These are phyloP conservation scores for Lonicera japonica DNA, from an alignment of 129 eudicot species.

Conservation along the genomic window DNA sequence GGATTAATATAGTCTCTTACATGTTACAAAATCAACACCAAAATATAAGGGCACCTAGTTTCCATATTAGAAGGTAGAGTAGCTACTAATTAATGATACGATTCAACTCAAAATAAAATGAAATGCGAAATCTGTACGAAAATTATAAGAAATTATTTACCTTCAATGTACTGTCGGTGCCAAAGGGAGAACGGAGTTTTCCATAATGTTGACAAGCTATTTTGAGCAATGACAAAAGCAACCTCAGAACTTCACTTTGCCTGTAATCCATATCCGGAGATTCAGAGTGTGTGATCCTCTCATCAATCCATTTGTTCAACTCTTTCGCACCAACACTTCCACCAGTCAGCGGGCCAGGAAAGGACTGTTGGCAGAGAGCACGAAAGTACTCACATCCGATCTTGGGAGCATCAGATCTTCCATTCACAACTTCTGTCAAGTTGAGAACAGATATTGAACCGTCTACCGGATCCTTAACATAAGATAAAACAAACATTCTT, in stretches of 20 bases:
- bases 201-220: slow-evolving; percentile 86
- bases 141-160: slow-evolving; percentile 23
- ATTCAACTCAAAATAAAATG: too few relatives aligned
- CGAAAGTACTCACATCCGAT: slow-evolving; percentile 49
- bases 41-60: too few relatives aligned
- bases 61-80: too few relatives aligned
- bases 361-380: slow-evolving; percentile 65
- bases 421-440: slow-evolving; percentile 58
- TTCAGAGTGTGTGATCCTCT: slow-evolving; percentile 53
- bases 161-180: slow-evolving; percentile 64
- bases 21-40: too few relatives aligned
- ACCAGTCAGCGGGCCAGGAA: slow-evolving; percentile 85
- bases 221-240: slow-evolving; percentile 82
- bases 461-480: slow-evolving; percentile 42
- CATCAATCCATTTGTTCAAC: slow-evolving; percentile 86
- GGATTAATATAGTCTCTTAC: too few relatives aligned
- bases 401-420: slow-evolving; percentile 33
- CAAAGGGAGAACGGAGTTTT: slow-evolving; percentile 89
- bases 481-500: slow-evolving; percentile 8
- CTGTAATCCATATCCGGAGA: slow-evolving; percentile 39
- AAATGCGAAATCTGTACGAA: background rate
- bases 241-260: slow-evolving; percentile 47
- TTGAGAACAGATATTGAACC: slow-evolving; percentile 61
- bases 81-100: too few relatives aligned
- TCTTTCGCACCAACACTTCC: slow-evolving; percentile 78